Evolutionary conservation across 2,329 filamentous ascomycete genomes (phyloP), one percentile per base, ranked within the genome.

Genomic region (Pseudodiploospora longispora): DNA sequence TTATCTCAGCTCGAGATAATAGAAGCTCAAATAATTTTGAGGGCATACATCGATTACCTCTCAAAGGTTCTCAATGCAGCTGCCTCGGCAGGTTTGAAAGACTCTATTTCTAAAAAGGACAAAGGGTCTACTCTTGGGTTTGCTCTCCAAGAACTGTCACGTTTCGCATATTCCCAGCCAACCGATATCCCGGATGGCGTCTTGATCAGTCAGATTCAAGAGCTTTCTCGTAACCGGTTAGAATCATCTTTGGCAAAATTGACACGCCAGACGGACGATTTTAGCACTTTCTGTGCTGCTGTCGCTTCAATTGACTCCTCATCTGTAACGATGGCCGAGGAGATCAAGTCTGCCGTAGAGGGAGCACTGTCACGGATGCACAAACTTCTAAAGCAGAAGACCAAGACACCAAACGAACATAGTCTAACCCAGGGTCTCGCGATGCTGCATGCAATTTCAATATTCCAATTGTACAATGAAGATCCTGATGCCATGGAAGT

Each of bases 381-480:
- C 47, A 75, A 75, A 52, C 64, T 78, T 9, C 62, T 75, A 29
- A 75, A 75, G 47, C 58, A 59, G 29, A 64, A 65, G 43, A 42
- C 57, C 2, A 53, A 59, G 52, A 49, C 59, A 41, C 54, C 59
- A 27, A 52, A 65, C 51, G 68, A 59, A 56, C 70, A 60, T 46
- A 57, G 54, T 19, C 64, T 62, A 48, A 70, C 70, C 10, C 80
- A 81, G 48, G 85, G 86, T 0, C 76, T 96, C 46, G 83, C 84
- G 19, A 73, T 96, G 32, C 75, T 97, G 1, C 88, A 95, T 60
- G 83, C 87, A 1, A 76, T 96, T 42, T 85, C 88, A 0, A 78
- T 96, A 10, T 73, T 97, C 44, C 88, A 96, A 61, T 75, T 95
- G 6, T 95, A 95, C 67, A 90, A 91, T 56, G 87, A 88, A 27